Base-by-base conservation (phyloP, 495 filamentous ascomycete genomes). In the Penicillium chermesinum region DNA sequence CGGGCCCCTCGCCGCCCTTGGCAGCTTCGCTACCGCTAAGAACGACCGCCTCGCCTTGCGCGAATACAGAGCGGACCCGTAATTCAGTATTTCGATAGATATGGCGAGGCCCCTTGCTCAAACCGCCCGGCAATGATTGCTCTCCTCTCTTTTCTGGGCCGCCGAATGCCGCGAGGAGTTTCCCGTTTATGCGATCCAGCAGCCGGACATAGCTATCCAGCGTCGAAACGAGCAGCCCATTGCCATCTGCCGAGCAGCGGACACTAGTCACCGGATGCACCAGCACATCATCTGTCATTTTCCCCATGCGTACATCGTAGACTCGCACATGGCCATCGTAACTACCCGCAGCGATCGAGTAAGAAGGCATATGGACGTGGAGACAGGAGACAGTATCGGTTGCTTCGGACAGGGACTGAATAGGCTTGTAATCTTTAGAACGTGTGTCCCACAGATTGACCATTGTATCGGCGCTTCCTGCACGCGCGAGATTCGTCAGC, bases 231-330 rank as follows among this genome's bases (percentile, higher is more conserved):
- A 98, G 63, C 15, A 91, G 53, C 1, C 84, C 82, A 57, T 85
- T 83, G 3, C 84, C 86, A 52, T 89, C 87, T 38, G 70, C 73
- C 12, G 85, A 87, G 44, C 87, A 68, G 17, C 70, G 73, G 32
- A 95, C 64, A 56, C 83, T 87, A 9, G 91, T 96, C 7, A 76
- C 67, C 7, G 72, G 70, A 18, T 72, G 63, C 13, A 61, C 71
- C 10, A 76, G 59, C 2, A 90, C 80, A 70, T 98, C 93, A 3
- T 83, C 80, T 13, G 79, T 77, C 14, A 85, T 73, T 53, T 71
- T 70, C 0, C 93, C 94, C 78, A 81, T 87, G 19, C 90, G 76
- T n/a, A 96, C 57, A 70, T 98, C 93, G 67, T 98, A 97, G 36
- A 78, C 70, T 46, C 94, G 76, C 7, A 90, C 77, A 52, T 84